Conservation (phyloP, 2,329 filamentous ascomycete species). For the Furcasterigmium sp. region DNA sequence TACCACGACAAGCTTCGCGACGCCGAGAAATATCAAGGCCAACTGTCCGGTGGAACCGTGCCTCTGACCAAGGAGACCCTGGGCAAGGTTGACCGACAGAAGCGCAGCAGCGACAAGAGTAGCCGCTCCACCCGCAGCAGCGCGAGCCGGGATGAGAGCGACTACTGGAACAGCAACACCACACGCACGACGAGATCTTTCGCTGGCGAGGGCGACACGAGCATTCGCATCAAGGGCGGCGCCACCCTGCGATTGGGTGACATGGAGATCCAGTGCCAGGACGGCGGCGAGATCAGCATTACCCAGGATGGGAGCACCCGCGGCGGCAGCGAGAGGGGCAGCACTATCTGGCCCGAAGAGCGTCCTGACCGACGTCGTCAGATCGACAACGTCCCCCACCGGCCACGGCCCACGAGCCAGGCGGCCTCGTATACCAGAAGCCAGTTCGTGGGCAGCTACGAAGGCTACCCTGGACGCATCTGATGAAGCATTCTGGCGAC, state of each 20-base stretch:
- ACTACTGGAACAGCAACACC: constrained; percentile 56
- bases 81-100: constrained; percentile 36
- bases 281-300: constrained; percentile 57
- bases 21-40: constrained; percentile 47
- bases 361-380: constrained; percentile 27
- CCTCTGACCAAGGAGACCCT: constrained; percentile 53
- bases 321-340: constrained; percentile 47
- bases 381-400: constrained; percentile 38
- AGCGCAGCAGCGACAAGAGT: constrained; percentile 39
- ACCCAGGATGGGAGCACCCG: constrained; percentile 29
- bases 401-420: constrained; percentile 43
- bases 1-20: constrained; percentile 38
- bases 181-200: constrained; percentile 54
- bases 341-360: constrained; percentile 46
- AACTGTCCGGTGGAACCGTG: constrained; percentile 19
- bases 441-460: constrained; percentile 7
- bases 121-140: constrained; percentile 55
- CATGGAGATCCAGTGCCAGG: constrained; percentile 52
- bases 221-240: constrained; percentile 54
- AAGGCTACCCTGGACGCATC: neutral
- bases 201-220: constrained; percentile 44
- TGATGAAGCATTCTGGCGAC: neutral
- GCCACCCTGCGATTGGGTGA: constrained; percentile 52
- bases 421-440: constrained; percentile 32
- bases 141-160: constrained; percentile 58